Percentiles rank a stretch among this genome's conserved stretches.
Conservation (phyloP, 2,329 filamentous ascomycete species). For the Fusarium vanettenii region DNA sequence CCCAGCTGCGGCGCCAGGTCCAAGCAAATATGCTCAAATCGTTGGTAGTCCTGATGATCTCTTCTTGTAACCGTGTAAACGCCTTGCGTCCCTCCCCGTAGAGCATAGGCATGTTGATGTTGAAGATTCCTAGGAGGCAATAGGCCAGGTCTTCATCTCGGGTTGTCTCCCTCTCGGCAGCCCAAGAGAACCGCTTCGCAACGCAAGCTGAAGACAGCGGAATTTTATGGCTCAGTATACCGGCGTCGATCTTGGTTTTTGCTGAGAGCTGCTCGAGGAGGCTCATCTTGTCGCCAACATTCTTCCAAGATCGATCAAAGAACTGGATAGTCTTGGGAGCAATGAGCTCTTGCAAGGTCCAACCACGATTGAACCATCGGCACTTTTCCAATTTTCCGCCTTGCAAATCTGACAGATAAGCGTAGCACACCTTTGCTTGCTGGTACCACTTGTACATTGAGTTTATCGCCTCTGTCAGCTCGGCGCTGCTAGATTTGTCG, state of each 20-base stretch:
- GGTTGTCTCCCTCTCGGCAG: neutral
- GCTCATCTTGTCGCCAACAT: neutral
- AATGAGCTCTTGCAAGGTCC: neutral
- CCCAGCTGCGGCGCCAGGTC: neutral
- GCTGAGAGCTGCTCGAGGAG: neutral
- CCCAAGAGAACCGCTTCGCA: neutral
- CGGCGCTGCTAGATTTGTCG: slow-evolving; percentile 19
- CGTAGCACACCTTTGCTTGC: slow-evolving; percentile 1
- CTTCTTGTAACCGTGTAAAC: neutral
- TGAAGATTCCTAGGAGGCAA: neutral
- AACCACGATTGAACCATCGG: neutral
- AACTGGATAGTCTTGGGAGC: neutral
- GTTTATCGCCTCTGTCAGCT: slow-evolving; percentile 14
- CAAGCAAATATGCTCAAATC: neutral
- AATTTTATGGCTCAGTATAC: neutral
- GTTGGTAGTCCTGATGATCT: neutral
- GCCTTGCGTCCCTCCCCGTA: neutral
- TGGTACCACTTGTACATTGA: slow-evolving; percentile 18
- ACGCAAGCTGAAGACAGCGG: neutral
- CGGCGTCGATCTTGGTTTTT: neutral
- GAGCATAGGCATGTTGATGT: neutral
- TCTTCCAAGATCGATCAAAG: neutral
- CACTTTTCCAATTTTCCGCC: neutral
- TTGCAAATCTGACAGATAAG: neutral
- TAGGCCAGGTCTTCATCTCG: neutral